Percentiles rank a stretch among this genome's conserved stretches.
phyloP scores from a whole-genome alignment of 768 basidiomycete species.

The Suillus subluteus region DNA sequence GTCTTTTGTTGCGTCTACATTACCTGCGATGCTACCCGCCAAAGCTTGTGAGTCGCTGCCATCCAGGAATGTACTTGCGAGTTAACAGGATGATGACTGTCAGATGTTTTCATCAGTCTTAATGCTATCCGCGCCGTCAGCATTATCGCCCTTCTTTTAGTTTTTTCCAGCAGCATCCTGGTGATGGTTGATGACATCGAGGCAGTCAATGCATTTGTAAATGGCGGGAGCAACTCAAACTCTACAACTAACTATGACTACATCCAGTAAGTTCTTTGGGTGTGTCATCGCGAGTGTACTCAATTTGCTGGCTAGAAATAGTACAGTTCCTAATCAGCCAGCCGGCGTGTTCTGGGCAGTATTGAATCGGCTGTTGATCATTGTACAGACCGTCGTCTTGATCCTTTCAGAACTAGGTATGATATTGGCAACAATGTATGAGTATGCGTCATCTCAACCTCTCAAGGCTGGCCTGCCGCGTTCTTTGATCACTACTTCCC shows the following conservation, averaged over 20 bases:
- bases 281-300: background rate
- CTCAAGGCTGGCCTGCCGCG: constrained; percentile 62
- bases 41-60: constrained; percentile 30
- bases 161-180: constrained; percentile 76
- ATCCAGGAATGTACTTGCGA: background rate
- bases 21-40: constrained; percentile 28
- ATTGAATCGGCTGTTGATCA: constrained; percentile 81
- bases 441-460: background rate
- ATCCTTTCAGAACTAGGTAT: constrained; percentile 48
- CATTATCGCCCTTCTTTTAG: constrained; percentile 77
- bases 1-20: background rate
- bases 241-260: constrained; percentile 72
- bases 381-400: constrained; percentile 78
- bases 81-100: background rate
- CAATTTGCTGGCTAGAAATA: constrained; percentile 45
- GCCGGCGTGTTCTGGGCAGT: constrained; percentile 94
- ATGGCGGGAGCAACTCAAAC: constrained; percentile 39
- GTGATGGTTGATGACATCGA: constrained; percentile 77
- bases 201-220: constrained; percentile 67
- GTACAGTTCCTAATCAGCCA: constrained; percentile 91
- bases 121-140: constrained; percentile 78
- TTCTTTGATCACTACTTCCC: constrained; percentile 93
- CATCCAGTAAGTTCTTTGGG: constrained; percentile 60
- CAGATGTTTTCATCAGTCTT: constrained; percentile 70
- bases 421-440: constrained; percentile 22